These are phyloP conservation scores for Dryadomyces quercivorus DNA, from an alignment of 2,329 filamentous ascomycete genomes.

Conservation along the genomic window DNA sequence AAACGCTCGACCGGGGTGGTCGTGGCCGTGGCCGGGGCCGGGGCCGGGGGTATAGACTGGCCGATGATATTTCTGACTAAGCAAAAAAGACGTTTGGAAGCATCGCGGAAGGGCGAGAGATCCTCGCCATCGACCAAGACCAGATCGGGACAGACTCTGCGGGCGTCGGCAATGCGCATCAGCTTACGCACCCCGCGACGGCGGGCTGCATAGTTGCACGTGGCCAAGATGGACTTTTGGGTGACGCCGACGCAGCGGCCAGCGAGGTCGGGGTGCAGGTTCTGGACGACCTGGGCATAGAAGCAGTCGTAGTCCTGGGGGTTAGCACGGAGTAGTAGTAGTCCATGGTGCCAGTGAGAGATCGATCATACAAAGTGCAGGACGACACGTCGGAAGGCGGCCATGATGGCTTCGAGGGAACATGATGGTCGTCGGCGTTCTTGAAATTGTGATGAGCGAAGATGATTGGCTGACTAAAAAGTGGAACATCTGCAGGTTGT, in stretches of 20 bases:
- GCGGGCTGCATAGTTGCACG: conserved; percentile 88
- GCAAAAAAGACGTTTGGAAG: conserved; percentile 30
- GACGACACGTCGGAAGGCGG: background rate
- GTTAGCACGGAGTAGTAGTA: conserved; percentile 49
- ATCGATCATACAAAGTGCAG: background rate
- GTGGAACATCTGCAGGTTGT: no score
- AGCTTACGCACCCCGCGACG: conserved; percentile 65
- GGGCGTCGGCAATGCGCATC: conserved; percentile 74
- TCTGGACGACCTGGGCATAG: conserved; percentile 85
- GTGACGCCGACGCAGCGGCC: conserved; percentile 68
- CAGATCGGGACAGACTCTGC: conserved; percentile 66
- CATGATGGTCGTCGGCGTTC: no score
- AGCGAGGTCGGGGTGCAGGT: conserved; percentile 47
- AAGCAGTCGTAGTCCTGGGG: conserved; percentile 91
- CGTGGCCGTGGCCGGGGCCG: conserved; percentile 37
- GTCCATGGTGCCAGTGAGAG: conserved; percentile 14
- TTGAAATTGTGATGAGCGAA: no score
- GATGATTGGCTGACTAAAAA: no score
- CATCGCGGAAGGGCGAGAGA: conserved; percentile 71
- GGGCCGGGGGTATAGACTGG: no score
- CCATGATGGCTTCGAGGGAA: no score
- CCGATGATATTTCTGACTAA: no score
- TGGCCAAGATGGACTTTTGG: conserved; percentile 87
- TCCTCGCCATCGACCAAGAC: conserved; percentile 82
- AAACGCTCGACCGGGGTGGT: conserved; percentile 65